Evolutionary conservation across 1,284 basidiomycete genomes (phyloP), one percentile per base, ranked within the genome.

Genomic region (Mycocalia duriaeana): DNA sequence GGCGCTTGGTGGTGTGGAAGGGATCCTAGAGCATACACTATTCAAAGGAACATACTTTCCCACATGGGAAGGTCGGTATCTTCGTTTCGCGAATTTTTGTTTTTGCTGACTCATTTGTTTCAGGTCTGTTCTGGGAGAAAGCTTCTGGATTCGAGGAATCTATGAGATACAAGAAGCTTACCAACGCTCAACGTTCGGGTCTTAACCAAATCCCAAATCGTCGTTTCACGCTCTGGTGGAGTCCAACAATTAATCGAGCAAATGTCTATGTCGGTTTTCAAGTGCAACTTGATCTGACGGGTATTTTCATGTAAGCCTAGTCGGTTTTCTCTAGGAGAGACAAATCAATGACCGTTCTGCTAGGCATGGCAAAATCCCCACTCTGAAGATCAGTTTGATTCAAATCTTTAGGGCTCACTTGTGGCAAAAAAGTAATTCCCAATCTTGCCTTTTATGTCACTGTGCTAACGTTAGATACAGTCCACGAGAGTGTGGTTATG

Each of bases 231-330:
- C 78, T 99, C 5, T 99, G 96, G 96, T 99, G 95, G 95, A 94
- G 90, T 62, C 94, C 94, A 16, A 93, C 91, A 1, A 94, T 98
- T 74, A 98, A 98, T 70, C 90, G 94, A 55, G 94, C 94, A 47
- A 99, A 98, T 64, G 94, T 98, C 66, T 98, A 98, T 63, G 94
- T 98, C 63, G 96, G 95, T 81, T 99, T 99, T 89, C 96, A 99
- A 69, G 96, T 99, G 18, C 96, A 98, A 62, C 81, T 98, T 43
- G 95, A 98, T 76, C 69, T 98, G 54, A 98, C 95, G 20, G 95
- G 93, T 64, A 91, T 91, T 50, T 91, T 91, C 75, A 91, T 91
- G 87, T 79, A 44, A 59, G 77, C 63, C 18, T 8, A 18, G 39
- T 18, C 7, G 5, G 9, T 43, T 11, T 28, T 14, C 44, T 13